Evolutionary conservation across 2,329 filamentous ascomycete species (phyloP).

Genomic region (Boeremia exigua): DNA sequence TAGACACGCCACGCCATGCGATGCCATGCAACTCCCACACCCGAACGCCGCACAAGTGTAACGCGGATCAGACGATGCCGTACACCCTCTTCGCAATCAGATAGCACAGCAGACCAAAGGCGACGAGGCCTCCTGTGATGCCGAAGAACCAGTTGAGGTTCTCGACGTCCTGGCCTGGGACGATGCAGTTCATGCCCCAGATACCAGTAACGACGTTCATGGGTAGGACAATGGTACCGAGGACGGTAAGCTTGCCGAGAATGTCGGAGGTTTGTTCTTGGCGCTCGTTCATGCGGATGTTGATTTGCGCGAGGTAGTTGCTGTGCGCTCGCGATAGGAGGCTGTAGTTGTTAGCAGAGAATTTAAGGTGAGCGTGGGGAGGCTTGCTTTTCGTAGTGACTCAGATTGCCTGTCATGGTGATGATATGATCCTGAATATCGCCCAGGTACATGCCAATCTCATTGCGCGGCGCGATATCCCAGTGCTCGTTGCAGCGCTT

Average conservation of each 20-base stretch:
- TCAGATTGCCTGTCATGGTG: constrained; percentile 96
- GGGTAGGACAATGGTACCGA: constrained; percentile 94
- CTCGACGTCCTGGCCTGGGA: constrained; percentile 87
- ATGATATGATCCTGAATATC: constrained; percentile 99
- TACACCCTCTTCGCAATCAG: constrained; percentile 75
- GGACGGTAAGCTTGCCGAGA: constrained; percentile 89
- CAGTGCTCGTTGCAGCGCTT: constrained; percentile 98
- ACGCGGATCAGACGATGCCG: constrained; percentile 38
- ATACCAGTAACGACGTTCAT: constrained; percentile 99
- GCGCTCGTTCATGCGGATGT: constrained; percentile 97
- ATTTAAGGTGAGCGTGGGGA: neutral
- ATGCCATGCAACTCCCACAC: neutral
- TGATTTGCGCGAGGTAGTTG: constrained; percentile 99
- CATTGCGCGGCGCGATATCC: constrained; percentile 91
- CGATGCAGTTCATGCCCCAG: constrained; percentile 95
- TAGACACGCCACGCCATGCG: neutral
- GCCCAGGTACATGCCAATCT: constrained; percentile 96
- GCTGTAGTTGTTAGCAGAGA: constrained; percentile 54
- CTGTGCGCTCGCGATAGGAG: constrained; percentile 89
- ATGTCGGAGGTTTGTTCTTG: constrained; percentile 96
- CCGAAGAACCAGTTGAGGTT: constrained; percentile 62
- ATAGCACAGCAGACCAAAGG: constrained; percentile 82
- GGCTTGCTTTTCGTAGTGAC: constrained; percentile 91
- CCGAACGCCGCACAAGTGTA: neutral
- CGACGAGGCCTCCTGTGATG: constrained; percentile 74